phyloP scores from a whole-genome alignment of 441 rosid species.

The Arabidopsis lyrata region DNA sequence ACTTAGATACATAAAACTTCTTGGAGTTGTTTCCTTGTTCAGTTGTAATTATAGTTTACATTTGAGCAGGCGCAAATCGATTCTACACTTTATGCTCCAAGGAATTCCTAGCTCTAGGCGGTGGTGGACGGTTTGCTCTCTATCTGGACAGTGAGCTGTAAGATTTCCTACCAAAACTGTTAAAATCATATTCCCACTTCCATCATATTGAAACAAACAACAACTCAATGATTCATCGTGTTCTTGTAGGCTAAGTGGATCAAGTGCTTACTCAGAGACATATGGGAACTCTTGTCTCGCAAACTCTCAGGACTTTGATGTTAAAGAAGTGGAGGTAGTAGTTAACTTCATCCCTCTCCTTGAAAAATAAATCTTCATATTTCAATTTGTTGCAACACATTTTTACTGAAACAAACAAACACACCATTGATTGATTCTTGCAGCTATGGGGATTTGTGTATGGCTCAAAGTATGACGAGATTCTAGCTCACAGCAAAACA shows the following conservation, averaged over 20 bases:
- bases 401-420: background rate
- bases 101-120: conserved; percentile 86
- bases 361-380: background rate
- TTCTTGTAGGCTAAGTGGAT: conserved; percentile 72
- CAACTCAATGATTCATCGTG: background rate
- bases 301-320: conserved; percentile 77
- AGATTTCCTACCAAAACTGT: conserved; percentile 41
- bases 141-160: conserved; percentile 92
- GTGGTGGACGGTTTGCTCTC: conserved; percentile 93
- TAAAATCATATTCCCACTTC: background rate
- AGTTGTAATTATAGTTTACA: conserved; percentile 18
- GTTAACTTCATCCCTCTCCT: conserved; percentile 19
- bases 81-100: conserved; percentile 88
- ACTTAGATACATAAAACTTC: background rate
- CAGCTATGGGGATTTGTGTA: conserved; percentile 97
- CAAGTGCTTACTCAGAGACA: conserved; percentile 94
- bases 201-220: conserved; percentile 12
- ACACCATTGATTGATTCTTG: conserved; percentile 25
- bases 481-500: conserved; percentile 69
- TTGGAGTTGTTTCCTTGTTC: conserved; percentile 18
- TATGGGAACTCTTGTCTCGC: conserved; percentile 94
- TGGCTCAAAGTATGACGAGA: conserved; percentile 84
- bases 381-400: background rate
- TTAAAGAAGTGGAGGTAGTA: conserved; percentile 95
- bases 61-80: conserved; percentile 80